These are phyloP conservation scores for Leishmania gerbilli DNA, from an alignment of 208 protist species.

Conservation along the genomic window DNA sequence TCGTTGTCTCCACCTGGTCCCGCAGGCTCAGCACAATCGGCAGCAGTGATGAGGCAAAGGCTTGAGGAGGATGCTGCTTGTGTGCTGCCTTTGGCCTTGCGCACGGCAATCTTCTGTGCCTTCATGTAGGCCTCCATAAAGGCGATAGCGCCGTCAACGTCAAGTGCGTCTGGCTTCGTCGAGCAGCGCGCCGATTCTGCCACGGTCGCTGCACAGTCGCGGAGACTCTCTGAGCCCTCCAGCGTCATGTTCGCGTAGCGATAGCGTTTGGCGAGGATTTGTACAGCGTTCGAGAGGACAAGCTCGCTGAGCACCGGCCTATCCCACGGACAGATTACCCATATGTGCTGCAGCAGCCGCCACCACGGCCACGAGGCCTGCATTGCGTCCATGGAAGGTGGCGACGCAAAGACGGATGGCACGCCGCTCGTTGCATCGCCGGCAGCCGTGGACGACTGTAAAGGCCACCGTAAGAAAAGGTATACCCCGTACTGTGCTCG, in stretches of 20 bases:
- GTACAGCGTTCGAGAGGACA: conserved; percentile 66
- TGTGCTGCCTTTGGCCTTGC: not conserved
- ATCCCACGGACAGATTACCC: conserved; percentile 44
- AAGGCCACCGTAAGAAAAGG: conserved; percentile 68
- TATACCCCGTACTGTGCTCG: conserved; percentile 55
- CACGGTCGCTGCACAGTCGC: conserved; percentile 1
- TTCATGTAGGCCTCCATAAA: conserved; percentile 46
- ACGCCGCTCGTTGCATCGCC: not conserved
- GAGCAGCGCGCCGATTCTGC: conserved; percentile 1
- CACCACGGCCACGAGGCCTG: conserved; percentile 40
- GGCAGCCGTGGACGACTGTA: not conserved
- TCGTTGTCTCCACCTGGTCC: not conserved
- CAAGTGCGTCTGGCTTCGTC: conserved; percentile 37
- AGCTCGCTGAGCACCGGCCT: conserved; percentile 42
- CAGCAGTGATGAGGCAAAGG: conserved; percentile 15
- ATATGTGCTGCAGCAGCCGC: conserved; percentile 48
- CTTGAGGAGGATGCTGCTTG: not conserved
- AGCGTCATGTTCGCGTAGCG: conserved; percentile 49
- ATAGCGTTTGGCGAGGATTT: conserved; percentile 43
- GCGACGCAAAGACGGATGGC: conserved; percentile 1
- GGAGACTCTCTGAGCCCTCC: conserved; percentile 15
- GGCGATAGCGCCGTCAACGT: conserved; percentile 40
- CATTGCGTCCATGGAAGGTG: conserved; percentile 1
- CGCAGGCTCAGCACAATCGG: conserved; percentile 8
- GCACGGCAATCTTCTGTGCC: conserved; percentile 5